Evolutionary conservation across 108 stramenopile species (phyloP), one percentile per base, ranked within the genome.

Genomic region (Nitzschia sp.): DNA sequence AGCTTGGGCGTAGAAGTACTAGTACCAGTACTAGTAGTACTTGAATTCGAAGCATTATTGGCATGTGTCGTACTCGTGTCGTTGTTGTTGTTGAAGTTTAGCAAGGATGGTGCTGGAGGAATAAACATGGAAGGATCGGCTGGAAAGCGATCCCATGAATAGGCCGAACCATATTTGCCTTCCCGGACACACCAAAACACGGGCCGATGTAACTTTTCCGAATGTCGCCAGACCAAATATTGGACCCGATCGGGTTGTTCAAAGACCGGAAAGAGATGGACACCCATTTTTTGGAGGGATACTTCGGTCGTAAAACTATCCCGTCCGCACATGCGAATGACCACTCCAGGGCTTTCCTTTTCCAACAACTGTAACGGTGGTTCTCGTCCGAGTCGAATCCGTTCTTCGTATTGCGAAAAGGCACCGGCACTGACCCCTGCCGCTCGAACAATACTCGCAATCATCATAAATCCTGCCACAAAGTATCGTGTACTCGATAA

Each of bases 401-500:
- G 67, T 6, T 68, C 67, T 58, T 57, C 56, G 30, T 68, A 68
- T 30, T 33, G 52, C 15, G 41, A 31, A 34, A 52, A 28, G 3
- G 67, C 67, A n/a, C 50, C 21, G 2, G 67, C 56, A 46, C 67
- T 52, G 21, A 68, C 33, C 28, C 30, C 53, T n/a, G 48, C 67
- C 3, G 56, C 67, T 41, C 67, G 55, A 16, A 68, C 67, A 48
- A 68, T 48, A 34, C 50, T 48, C 15, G 67, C 56, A 30, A 68
- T 45, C 56, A 68, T 52, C 44, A 68, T 46, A 28, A 68, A 68
- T 15, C 67, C 67, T 4, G 67, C 67, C 35, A 52, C 67, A 48
- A 68, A 52, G 36, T 2, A 57, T 27, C 67, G 53, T 1, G 56
- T 45, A 8, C 55, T 58, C 11, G 32, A 16, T 27, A 55, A 58